Percentiles rank a stretch among this genome's conserved stretches.
These are phyloP conservation scores for Dendrobium officinale DNA, from an alignment of 106 monocot species.

Conservation along the genomic window DNA sequence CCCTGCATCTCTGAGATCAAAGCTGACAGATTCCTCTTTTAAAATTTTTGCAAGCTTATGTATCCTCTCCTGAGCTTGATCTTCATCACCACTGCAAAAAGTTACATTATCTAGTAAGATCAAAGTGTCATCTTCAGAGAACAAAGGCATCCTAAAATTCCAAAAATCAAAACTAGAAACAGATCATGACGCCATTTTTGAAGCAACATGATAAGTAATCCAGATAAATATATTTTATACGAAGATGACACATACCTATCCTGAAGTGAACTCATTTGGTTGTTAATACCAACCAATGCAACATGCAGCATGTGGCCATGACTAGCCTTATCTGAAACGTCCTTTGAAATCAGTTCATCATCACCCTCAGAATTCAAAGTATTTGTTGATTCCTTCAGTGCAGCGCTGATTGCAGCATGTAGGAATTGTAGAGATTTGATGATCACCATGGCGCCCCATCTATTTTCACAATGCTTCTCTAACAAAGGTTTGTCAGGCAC, in stretches of 20 bases:
- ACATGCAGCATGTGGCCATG: conserved; percentile 90
- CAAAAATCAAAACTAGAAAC: not conserved
- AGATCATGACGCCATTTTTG: not conserved
- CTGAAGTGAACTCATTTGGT: conserved; percentile 93
- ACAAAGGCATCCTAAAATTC: not conserved
- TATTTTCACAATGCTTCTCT: conserved; percentile 65
- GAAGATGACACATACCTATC: conserved; percentile 58
- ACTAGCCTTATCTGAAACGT: conserved; percentile 20
- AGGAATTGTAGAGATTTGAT: conserved; percentile 89
- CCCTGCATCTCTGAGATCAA: conserved; percentile 59
- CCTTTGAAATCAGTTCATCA: conserved; percentile 19
- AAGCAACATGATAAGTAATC: not conserved
- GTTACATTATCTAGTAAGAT: not conserved
- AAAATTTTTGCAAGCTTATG: conserved; percentile 85
- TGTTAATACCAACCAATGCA: conserved; percentile 92
- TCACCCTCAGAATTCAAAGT: conserved; percentile 11
- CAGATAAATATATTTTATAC: not conserved
- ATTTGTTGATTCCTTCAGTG: conserved; percentile 66
- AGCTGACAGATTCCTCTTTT: conserved; percentile 58
- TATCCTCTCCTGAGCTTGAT: conserved; percentile 96
- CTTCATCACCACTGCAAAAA: conserved; percentile 88
- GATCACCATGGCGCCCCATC: conserved; percentile 91
- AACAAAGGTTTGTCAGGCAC: conserved; percentile 21
- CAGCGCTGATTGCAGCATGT: conserved; percentile 55
- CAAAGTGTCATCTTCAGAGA: not conserved